These are phyloP conservation scores for Ettlia oleoabundans DNA, from an alignment of 139 green algal genomes.

Conservation along the genomic window DNA sequence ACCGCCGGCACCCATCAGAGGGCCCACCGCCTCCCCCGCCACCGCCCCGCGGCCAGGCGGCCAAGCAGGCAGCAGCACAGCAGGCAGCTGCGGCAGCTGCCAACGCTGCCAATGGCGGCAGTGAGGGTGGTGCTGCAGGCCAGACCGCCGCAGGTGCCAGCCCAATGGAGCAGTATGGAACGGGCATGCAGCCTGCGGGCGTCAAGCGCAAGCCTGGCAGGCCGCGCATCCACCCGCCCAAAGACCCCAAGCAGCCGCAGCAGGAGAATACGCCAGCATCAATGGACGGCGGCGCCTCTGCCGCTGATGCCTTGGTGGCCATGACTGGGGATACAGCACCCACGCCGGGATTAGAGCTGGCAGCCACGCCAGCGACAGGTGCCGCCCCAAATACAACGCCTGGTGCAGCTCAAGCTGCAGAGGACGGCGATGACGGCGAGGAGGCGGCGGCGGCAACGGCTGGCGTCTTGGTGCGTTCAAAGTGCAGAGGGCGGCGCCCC, in stretches of 20 bases:
- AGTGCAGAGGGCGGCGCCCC: not conserved
- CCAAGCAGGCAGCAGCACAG: not conserved
- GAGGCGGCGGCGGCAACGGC: not conserved
- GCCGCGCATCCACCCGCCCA: slow-evolving; percentile 5
- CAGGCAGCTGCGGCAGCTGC: not conserved
- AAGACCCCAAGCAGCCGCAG: not conserved
- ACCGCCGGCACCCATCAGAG: not conserved
- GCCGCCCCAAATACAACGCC: not conserved
- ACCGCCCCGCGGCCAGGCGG: no score
- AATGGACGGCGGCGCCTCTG: not conserved
- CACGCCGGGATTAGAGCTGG: no score
- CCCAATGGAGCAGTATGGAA: not conserved
- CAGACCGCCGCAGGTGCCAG: no score
- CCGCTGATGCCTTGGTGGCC: no score
- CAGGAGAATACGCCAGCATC: not conserved
- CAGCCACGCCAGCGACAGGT: no score
- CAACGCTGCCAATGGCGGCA: not conserved
- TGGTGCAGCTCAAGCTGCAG: not conserved
- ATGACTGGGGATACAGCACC: no score
- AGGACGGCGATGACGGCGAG: not conserved
- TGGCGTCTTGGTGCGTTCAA: not conserved
- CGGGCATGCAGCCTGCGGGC: not conserved
- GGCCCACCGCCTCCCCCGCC: not conserved
- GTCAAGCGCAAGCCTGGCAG: not conserved
- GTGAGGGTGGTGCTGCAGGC: not conserved